Evolutionary conservation across 345 rosid species (phyloP).

Genomic region (Luvunga scandens): DNA sequence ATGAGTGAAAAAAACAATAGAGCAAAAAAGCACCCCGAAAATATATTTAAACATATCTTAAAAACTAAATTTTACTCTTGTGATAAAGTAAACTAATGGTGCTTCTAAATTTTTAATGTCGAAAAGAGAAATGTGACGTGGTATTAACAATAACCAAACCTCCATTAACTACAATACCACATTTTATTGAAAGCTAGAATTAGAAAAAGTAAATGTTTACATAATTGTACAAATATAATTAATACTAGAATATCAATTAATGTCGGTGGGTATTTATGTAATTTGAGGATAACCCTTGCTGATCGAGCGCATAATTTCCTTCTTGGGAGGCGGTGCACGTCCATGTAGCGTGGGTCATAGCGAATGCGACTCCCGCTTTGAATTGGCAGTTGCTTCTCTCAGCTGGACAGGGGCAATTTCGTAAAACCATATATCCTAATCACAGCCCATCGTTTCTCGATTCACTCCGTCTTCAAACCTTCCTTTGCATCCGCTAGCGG

Average conservation of each 20-base stretch:
- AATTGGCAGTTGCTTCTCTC: not conserved
- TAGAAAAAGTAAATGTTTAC: not conserved
- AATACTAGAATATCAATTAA: not conserved
- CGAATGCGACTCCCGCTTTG: not conserved
- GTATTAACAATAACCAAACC: not conserved
- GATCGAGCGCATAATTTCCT: not conserved
- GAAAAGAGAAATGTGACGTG: not conserved
- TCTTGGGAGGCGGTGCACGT: not conserved
- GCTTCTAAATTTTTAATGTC: not conserved
- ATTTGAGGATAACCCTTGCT: not conserved
- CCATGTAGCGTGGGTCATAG: not conserved
- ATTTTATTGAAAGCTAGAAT: not conserved
- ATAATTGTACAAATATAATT: not conserved
- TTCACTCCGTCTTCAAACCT: slow-evolving; percentile 1
- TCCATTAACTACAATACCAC: not conserved
- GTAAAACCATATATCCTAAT: not conserved
- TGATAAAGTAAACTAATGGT: not conserved
- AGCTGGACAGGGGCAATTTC: not conserved
- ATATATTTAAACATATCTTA: not conserved
- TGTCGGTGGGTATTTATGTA: not conserved
- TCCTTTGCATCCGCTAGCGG: not conserved
- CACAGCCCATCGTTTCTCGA: slow-evolving; percentile 10
- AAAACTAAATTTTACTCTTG: not conserved
- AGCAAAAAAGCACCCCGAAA: not conserved
- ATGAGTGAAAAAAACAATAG: not conserved